Evolutionary conservation across 202 grass and related monocot species (phyloP), one percentile per base, ranked within the genome.

Genomic region (Schoenoplectus triqueter): DNA sequence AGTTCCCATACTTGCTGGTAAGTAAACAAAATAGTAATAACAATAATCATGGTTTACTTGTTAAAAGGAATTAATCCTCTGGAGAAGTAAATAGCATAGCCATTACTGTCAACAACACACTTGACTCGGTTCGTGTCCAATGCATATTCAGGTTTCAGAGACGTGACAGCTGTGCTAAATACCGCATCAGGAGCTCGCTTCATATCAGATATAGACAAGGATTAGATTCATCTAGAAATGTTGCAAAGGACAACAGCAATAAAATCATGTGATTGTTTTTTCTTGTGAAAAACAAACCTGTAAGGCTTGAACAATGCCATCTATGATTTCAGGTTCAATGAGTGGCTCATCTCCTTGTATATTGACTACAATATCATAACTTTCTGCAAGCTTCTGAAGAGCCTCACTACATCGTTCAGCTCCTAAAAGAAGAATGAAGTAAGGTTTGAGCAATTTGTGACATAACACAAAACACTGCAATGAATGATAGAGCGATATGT

Each of bases 321-420:
- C 91, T 89, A 98, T 98, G 90, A 98, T 98, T 84, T 98, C 96
- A 21, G 93, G 91, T 86, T 98, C 91, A 77, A 95, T 95, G 83
- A 98, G 93, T 64, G 96, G 93, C 69, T 94, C 96, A 31, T 98
- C 96, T 84, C 93, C 96, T 89, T 98, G 96, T 78, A 98, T 98
- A 86, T 98, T 98, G 82, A 98, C 91, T 64, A 98, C 91, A 88
- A 95, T 92, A 59, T 94, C 93, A 83, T 98, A 98, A 69, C 69
- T 55, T 76, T 92, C 94, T 15, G 76, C 81, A 69, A 95, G 93
- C 44, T 94, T 98, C 44, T 88, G 80, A 84, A 98, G 86, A 40
- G 93, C 96, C 84, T 98, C 96, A 62, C 87, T 92, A 75, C 96
- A 98, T 59, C 91, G 93, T 54, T 95, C 96, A 84, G 93, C 90